phyloP scores from a whole-genome alignment of 2,329 filamentous ascomycete genomes.

The Zasmidium citrigriseum region DNA sequence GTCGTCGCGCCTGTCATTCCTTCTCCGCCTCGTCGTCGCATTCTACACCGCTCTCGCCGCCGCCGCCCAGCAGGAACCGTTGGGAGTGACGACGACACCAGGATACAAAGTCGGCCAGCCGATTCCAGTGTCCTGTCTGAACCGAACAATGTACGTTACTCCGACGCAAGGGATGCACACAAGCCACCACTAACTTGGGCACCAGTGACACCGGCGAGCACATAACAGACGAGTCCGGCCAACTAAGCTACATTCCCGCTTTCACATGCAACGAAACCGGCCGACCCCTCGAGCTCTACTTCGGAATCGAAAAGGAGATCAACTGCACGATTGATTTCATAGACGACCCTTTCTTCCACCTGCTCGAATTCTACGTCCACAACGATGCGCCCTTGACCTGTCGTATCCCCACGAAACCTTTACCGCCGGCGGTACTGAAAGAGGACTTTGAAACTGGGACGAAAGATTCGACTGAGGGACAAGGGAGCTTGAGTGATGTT shows the following conservation, averaged over 20 bases:
- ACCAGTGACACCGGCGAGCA: conserved; percentile 83
- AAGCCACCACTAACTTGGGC: neutral
- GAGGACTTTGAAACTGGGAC: conserved; percentile 34
- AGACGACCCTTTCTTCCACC: conserved; percentile 78
- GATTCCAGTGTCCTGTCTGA: conserved; percentile 55
- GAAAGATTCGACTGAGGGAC: conserved; percentile 38
- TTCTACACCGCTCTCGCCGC: conserved; percentile 39
- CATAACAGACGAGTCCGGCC: conserved; percentile 75
- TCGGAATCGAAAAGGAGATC: conserved; percentile 76
- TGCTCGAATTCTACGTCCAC: conserved; percentile 97
- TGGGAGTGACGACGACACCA: conserved; percentile 34
- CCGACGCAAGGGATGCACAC: conserved; percentile 4
- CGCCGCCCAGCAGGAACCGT: conserved; percentile 45
- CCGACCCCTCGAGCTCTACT: conserved; percentile 78
- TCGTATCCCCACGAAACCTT: conserved; percentile 78
- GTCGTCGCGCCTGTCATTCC: conserved; percentile 26
- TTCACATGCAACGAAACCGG: conserved; percentile 86
- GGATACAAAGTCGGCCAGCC: conserved; percentile 51
- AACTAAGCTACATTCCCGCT: conserved; percentile 91
- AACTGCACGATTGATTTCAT: conserved; percentile 82
- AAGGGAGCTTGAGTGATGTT: conserved; percentile 40
- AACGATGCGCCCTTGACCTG: conserved; percentile 91
- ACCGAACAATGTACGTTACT: conserved; percentile 50
- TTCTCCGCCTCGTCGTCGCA: conserved; percentile 30
- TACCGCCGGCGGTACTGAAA: conserved; percentile 42